Base-by-base conservation (phyloP, 106 monocot genomes). In the Dendrobium huoshanense region DNA sequence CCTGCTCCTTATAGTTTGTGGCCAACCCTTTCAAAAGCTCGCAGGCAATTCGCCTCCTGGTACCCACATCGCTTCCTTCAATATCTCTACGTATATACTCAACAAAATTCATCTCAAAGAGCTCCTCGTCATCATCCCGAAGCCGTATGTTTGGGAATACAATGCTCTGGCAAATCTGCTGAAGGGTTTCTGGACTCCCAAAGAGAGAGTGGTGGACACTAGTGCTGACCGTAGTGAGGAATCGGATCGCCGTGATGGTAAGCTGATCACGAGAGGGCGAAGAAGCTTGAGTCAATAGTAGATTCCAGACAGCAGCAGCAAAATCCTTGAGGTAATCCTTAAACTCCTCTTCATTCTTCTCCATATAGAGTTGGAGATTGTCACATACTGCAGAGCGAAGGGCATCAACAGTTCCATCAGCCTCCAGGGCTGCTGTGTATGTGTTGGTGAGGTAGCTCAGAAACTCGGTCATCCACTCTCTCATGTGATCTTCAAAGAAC, bases 401-500 rank as follows among this genome's bases (percentile, higher is more conserved):
- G 9, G 86, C 67, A 51, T 99, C 91, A 16, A 82, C 85, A 13
- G 89, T 87, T 15, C 97, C 94, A 27, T 94, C 92, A 2, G 81
- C 75, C 87, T 98, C 97, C 22, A 94, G 78, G 1, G 79, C 75
- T 0, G 77, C 55, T 0, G 89, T 48, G 55, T 88, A 99, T 20
- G 84, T 49, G 3, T 84, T 86, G 17, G 85, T 90, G 22, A 99
- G 88, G 70, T 95, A 99, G 9, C 65, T 74, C 40, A 61, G 61
- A 64, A 99, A 99, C 87, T 90, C 88, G 1, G 85, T 61, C 98
- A 99, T 99, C 98, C 98, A 99, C 86, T 99, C 91, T 45, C 82
- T 80, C 98, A 99, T 99, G 77, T 99, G 95, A 70, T 99, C 98
- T 86, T 99, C 98, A 27, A 99, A 99, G 80, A 93, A 99, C 79